A percentile compares a stretch with the other conserved stretches of the same genome.
Evolutionary conservation across 2,329 filamentous ascomycete species (phyloP).

Genomic region (Colletotrichum echinochloae): DNA sequence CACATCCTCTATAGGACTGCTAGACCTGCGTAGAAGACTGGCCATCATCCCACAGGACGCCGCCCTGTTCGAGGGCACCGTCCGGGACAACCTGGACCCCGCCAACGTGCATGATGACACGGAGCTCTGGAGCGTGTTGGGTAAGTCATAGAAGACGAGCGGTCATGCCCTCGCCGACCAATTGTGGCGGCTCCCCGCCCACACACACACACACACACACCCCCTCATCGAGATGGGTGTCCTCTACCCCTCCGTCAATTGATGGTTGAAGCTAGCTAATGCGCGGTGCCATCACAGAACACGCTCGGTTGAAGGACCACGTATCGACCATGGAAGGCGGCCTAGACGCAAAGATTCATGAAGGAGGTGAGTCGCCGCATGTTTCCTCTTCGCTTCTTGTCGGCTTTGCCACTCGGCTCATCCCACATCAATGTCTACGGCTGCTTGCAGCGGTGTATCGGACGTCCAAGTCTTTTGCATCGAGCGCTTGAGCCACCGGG

Average conservation of each 20-base stretch:
- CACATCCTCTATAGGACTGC: constrained; percentile 88
- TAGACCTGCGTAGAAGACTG: constrained; percentile 88
- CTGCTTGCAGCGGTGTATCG: constrained; percentile 44
- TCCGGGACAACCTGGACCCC: constrained; percentile 96
- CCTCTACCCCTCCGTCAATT: constrained; percentile 22
- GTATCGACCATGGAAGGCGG: constrained; percentile 87
- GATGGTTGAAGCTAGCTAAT: constrained; percentile 56
- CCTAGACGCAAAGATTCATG: constrained; percentile 89
- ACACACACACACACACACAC: too few relatives aligned
- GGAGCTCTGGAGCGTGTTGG: constrained; percentile 94
- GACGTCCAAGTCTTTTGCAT: constrained; percentile 13
- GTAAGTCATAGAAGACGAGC: constrained; percentile 64
- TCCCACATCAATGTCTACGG: constrained; percentile 46
- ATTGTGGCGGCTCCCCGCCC: constrained; percentile 28
- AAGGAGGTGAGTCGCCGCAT: constrained; percentile 79
- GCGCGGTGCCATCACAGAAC: constrained; percentile 68
- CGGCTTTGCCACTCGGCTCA: constrained; percentile 38
- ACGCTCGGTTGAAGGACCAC: constrained; percentile 93
- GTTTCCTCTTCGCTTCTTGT: constrained; percentile 45
- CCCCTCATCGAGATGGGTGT: constrained; percentile 20
- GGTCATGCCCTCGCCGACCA: constrained; percentile 22
- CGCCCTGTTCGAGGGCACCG: constrained; percentile 91
- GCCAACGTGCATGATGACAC: constrained; percentile 96
- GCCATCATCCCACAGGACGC: constrained; percentile 99
- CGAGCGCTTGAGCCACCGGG: not conserved